Evolutionary conservation across 371 early-diverging fungal genomes (phyloP).

Genomic region (Gilbertella persicaria): DNA sequence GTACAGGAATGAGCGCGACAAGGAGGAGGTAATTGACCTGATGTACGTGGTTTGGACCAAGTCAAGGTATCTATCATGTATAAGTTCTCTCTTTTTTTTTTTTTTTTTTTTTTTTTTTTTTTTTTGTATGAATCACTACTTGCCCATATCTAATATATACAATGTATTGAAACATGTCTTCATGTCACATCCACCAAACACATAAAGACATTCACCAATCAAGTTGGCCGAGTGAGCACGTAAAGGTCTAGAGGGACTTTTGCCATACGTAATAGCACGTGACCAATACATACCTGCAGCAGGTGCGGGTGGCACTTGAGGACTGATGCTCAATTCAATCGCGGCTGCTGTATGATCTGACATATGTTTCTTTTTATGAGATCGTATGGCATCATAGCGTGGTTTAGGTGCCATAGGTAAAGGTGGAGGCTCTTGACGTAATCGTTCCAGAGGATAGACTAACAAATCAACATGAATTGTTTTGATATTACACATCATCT

Average conservation of each 20-base stretch:
- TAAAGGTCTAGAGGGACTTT: conserved; percentile 67
- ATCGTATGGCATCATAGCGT: conserved; percentile 1
- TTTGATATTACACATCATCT: background rate
- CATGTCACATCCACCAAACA: conserved; percentile 90
- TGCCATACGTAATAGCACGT: conserved; percentile 65
- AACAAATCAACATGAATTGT: background rate
- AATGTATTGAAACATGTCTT: conserved; percentile 74
- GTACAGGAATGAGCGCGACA: conserved; percentile 87
- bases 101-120: too few relatives aligned
- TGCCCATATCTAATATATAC: conserved; percentile 51
- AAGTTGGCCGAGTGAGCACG: conserved; percentile 82
- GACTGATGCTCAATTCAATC: conserved; percentile 32
- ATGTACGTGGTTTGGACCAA: conserved; percentile 75
- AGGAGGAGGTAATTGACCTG: conserved; percentile 66
- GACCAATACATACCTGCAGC: conserved; percentile 92
- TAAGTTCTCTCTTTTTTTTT: too few relatives aligned
- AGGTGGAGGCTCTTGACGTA: conserved; percentile 4
- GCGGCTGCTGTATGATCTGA: conserved; percentile 44
- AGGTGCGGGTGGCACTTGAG: conserved; percentile 54
- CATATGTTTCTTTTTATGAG: too few relatives aligned
- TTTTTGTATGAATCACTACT: conserved; percentile 33
- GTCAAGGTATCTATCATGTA: conserved; percentile 75
- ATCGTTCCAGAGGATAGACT: background rate
- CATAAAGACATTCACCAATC: conserved; percentile 74
- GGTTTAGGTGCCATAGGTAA: conserved; percentile 1